Base-by-base conservation (phyloP, 2,329 filamentous ascomycete species). In the Colletotrichum costaricense region DNA sequence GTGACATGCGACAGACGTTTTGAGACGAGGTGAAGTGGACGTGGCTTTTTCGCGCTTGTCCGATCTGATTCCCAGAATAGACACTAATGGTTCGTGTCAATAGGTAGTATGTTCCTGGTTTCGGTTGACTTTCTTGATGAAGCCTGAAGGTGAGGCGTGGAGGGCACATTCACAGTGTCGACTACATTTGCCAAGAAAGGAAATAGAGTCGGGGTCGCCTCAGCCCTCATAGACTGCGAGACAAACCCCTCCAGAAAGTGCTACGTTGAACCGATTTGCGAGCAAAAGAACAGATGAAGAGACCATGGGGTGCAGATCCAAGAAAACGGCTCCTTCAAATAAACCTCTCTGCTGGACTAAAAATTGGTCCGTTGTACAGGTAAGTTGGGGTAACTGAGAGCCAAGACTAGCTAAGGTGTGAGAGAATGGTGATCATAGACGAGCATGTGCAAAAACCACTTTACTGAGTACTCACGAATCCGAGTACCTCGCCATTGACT, bases 361-460 rank as follows among this genome's bases (percentile, higher is more conserved):
- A 49, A 49, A 5, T 49, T 49, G 19, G 42, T 49, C 11, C 42
- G 42, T 49, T 49, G 42, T 49, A 49, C 19, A 22, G 19, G 8
- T 49, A 49, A 49, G 42, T 22, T 49, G 42, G 42, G 42, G 42
- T 49, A 49, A 22, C n/a, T 49, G 5, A 42, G 33, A 24, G 67
- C 67, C 70, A 73, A 70, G 70, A 24, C 42, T 5, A 24, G 70
- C 70, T 60, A 70, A 73, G 60, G 16, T 35, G 33, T 38, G 35
- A n/a, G 35, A 54, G 19, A 22, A 30, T 14, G 66, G 22, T 6
- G 42, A 52, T 62, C 65, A 12, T 33, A 35, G 49, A 16, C 30
- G n/a, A 52, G n/a, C 64, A 63, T 30, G 22, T 62, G 35, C 35
- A 42, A 42, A 42, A 42, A 42, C 55, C 46, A 57, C 22, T 26